Conservation (phyloP, 1,139 yeast species). For the Protomyces pachydermus region DNA sequence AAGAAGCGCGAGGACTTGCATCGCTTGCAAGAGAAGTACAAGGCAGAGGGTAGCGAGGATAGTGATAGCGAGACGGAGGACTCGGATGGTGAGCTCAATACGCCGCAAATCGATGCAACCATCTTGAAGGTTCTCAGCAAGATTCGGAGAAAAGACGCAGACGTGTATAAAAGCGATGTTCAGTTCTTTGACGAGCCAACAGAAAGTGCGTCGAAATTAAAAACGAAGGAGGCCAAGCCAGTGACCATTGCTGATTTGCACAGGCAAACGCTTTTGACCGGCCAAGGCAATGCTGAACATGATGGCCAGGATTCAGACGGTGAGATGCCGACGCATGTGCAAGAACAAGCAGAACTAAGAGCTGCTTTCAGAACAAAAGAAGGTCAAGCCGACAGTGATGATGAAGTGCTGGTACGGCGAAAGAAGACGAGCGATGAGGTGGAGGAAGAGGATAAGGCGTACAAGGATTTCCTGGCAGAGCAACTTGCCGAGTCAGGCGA, state of each 20-base stretch:
- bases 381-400: conserved; percentile 47
- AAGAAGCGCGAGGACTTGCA: conserved; percentile 40
- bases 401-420: conserved; percentile 48
- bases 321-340: conserved; percentile 27
- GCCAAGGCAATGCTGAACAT: conserved; percentile 49
- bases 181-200: conserved; percentile 34
- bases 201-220: conserved; percentile 19
- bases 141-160: conserved; percentile 58
- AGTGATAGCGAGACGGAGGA: conserved; percentile 74
- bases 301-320: conserved; percentile 38
- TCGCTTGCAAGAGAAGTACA: conserved; percentile 34
- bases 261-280: conserved; percentile 69
- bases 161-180: conserved; percentile 54
- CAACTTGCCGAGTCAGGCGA: conserved; percentile 45
- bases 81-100: conserved; percentile 80
- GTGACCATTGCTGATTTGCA: conserved; percentile 88
- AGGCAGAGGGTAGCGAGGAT: conserved; percentile 38
- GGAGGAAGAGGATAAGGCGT: conserved; percentile 35
- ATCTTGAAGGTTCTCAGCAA: conserved; percentile 67
- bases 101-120: conserved; percentile 79
- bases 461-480: conserved; percentile 28
- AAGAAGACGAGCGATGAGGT: conserved; percentile 51
- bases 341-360: conserved; percentile 28
- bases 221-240: conserved; percentile 57
- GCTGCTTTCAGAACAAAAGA: conserved; percentile 59